A percentile compares a stretch with the other conserved stretches of the same genome.
phyloP scores from a whole-genome alignment of 1,139 yeast species.

The Hemisphaericaspora subhashii region DNA sequence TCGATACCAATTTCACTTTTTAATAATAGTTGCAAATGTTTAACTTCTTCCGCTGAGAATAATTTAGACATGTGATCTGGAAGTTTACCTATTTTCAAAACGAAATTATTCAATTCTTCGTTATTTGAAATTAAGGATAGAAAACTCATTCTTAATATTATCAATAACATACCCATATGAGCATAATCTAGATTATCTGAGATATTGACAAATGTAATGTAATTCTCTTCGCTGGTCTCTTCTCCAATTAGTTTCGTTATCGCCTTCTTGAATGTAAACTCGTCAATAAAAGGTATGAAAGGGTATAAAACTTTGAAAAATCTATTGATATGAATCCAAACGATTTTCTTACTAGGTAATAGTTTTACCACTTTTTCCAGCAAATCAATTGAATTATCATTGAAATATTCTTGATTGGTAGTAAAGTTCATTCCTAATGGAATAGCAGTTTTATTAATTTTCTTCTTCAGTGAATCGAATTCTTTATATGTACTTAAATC shows the following conservation, averaged over 20 bases:
- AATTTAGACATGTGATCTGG: constrained; percentile 15
- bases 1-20: constrained; percentile 45
- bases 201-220: constrained; percentile 17
- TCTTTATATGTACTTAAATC: constrained; percentile 8
- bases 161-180: constrained; percentile 22
- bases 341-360: constrained; percentile 39
- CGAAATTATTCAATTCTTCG: constrained; percentile 23
- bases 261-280: constrained; percentile 20
- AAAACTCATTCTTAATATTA: constrained; percentile 24
- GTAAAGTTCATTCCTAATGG: constrained; percentile 19
- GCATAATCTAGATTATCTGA: constrained; percentile 23
- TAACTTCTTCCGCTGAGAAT: constrained; percentile 19
- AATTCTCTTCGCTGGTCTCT: constrained; percentile 16
- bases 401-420: constrained; percentile 22
- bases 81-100: constrained; percentile 15
- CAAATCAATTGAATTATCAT: constrained; percentile 27
- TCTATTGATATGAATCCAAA: constrained; percentile 45
- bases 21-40: constrained; percentile 40
- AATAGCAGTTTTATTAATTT: constrained; percentile 17
- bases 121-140: constrained; percentile 31
- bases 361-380: constrained; percentile 29
- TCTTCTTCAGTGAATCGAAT: constrained; percentile 7
- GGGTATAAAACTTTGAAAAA: constrained; percentile 47
- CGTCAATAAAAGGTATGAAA: constrained; percentile 50
- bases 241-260: constrained; percentile 21